Evolutionary conservation across 78 protist genomes (phyloP), one percentile per base, ranked within the genome.

Genomic region (Planoprotostelium fungivorum): DNA sequence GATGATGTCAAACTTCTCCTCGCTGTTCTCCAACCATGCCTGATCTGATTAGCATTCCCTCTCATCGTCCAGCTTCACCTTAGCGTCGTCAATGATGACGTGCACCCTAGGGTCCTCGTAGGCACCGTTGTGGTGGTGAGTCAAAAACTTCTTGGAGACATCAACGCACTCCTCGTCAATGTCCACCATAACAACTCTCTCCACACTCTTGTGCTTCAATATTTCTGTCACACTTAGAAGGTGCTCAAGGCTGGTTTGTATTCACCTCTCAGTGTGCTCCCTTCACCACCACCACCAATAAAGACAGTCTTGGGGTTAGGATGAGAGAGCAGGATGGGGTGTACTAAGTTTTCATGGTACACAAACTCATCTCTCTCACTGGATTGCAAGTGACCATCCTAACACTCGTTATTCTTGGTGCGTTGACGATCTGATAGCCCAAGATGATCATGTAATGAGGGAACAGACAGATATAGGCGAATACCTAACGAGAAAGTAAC

Each of bases 211-310:
- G 92, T 90, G 93, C 63, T 87, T 34, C 85, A 93, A 84, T n/a
- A 92, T 89, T 35, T 92, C 94, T 9, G 73, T 25, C 73, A 16
- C 5, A 51, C 31, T 5, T 25, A 25, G 31, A 51, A 51, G 16
- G 16, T 51, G 73, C 5, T 51, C 16, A 51, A 51, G 16, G 5
- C 31, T 51, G 73, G 16, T 25, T 51, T 51, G 31, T 25, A 51
- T 25, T 51, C 16, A 51, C 73, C 73, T 51, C 94, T 35, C 1
- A 89, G 86, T 36, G 95, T 93, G 36, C 85, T 23, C 31, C 95
- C 91, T 51, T 93, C 95, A 87, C 95, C 95, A 16, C 95, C 95
- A 38, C 95, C 95, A 28, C 95, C 95, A 88, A 93, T 93, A 88
- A 38, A 93, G 51, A 93, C 95, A 0, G 84, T 23, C 88, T 89